Evolutionary conservation across 495 filamentous ascomycete species (phyloP).

Genomic region (Aspergillus steynii): DNA sequence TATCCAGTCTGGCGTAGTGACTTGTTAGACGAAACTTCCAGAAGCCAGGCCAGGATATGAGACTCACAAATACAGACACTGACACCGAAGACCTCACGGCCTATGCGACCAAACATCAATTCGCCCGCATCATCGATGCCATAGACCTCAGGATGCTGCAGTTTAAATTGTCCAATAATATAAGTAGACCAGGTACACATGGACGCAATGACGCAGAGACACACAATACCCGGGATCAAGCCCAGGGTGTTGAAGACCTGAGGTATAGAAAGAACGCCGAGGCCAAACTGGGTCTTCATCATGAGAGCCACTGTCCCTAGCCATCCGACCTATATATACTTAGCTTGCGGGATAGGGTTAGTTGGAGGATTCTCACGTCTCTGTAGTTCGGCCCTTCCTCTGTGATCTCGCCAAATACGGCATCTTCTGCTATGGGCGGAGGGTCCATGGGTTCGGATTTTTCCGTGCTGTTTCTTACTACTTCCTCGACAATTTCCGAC

Average conservation of each 20-base stretch:
- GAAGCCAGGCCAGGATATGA: conserved; percentile 51
- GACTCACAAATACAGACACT: conserved; percentile 47
- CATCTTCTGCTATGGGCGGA: too few relatives aligned
- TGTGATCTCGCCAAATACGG: too few relatives aligned
- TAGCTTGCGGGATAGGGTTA: too few relatives aligned
- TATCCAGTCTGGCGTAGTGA: conserved; percentile 38
- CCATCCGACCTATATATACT: too few relatives aligned
- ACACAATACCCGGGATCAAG: conserved; percentile 51
- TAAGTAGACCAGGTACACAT: conserved; percentile 69
- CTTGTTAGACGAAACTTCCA: conserved; percentile 52
- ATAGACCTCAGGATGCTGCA: conserved; percentile 61
- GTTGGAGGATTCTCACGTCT: too few relatives aligned
- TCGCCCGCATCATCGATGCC: conserved; percentile 65
- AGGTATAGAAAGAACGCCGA: too few relatives aligned
- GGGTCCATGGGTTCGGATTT: too few relatives aligned
- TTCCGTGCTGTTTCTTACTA: too few relatives aligned
- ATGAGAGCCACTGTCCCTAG: too few relatives aligned
- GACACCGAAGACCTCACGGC: conserved; percentile 57
- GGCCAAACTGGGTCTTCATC: too few relatives aligned
- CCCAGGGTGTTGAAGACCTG: conserved; percentile 51
- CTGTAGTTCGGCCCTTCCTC: too few relatives aligned
- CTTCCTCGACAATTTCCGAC: too few relatives aligned
- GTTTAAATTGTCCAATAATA: conserved; percentile 67
- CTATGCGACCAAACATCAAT: conserved; percentile 59
- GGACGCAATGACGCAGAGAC: conserved; percentile 52